Evolutionary conservation across 164 flowering plant species (phyloP).

Genomic region (Vitis labrusca): DNA sequence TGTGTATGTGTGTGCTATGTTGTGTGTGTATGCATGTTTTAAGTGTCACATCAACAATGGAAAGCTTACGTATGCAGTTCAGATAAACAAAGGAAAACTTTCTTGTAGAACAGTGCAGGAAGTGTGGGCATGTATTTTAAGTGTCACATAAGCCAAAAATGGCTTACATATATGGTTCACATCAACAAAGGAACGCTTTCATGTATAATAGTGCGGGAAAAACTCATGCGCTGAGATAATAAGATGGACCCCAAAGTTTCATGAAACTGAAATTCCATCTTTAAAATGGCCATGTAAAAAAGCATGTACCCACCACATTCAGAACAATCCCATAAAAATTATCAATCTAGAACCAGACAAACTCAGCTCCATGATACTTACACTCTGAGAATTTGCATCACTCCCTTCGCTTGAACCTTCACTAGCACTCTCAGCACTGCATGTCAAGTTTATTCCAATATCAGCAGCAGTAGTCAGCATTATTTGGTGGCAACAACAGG

Average conservation of each 20-base stretch:
- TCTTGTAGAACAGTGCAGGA: too few relatives aligned
- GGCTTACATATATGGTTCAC: too few relatives aligned
- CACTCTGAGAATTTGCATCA: conserved; percentile 90
- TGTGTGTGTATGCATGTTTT: too few relatives aligned
- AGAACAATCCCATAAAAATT: background rate
- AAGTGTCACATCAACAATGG: too few relatives aligned
- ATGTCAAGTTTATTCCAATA: conserved; percentile 19
- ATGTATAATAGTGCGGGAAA: background rate
- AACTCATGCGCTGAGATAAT: background rate
- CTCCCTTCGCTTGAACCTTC: conserved; percentile 98
- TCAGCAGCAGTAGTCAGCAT: conserved; percentile 8
- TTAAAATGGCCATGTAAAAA: background rate
- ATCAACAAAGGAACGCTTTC: too few relatives aligned
- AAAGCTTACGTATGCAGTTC: too few relatives aligned
- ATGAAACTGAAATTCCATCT: background rate
- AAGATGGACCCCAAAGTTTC: background rate
- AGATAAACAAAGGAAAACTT: too few relatives aligned
- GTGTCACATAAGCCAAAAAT: too few relatives aligned
- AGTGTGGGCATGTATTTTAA: too few relatives aligned
- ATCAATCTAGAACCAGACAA: background rate
- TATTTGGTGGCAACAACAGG: background rate
- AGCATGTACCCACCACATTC: background rate
- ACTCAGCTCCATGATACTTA: conserved; percentile 34
- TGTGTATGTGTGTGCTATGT: too few relatives aligned
- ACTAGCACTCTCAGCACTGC: conserved; percentile 90